Evolutionary conservation across 495 filamentous ascomycete species (phyloP), one percentile per base, ranked within the genome.

Genomic region (Lichina pygmaea): DNA sequence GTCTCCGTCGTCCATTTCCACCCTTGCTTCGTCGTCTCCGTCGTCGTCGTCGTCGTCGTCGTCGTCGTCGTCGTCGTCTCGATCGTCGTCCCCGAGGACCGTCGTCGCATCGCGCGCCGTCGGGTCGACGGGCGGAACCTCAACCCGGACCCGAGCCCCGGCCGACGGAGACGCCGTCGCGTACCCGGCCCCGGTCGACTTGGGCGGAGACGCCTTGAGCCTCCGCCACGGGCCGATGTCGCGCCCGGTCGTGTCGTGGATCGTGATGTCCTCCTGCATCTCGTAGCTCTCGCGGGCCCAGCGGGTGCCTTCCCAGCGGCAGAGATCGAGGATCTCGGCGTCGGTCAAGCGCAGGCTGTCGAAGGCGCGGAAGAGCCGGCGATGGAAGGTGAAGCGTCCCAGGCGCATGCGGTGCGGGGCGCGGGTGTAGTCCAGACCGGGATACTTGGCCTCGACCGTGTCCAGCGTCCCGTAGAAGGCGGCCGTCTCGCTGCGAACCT

Each of bases 251-350:
- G 85, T 92, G 57, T 93, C 85, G 47, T 60, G 59, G 51, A 93
- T 82, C 16, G 53, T 64, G 42, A 77, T 64, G 3, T 74, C 72
- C 52, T 81, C 73, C 54, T 92, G 82, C 39, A 64, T 63, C 61
- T 93, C 85, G 56, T 78, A 92, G 11, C 77, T 71, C 55, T 86
- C 74, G 48, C 83, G 77, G 32, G 85, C 85, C 65, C 78, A 91
- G 51, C 78, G 77, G 44, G 85, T 92, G n/a, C 85, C 85, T 56
- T 92, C 82, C 85, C 85, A 93, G 53, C 78, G 78, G 49, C 85
- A 92, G 48, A 93, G 62, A 10, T 64, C 68, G 2, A 69, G 63
- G 49, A 93, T 91, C 53, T 93, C 85, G 43, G 64, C 60, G 36
- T 70, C 61, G 0, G 85, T 89, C n/a, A 92, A 60, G 36, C 72